A percentile compares a stretch with the other conserved stretches of the same genome.
Conservation (phyloP, 768 basidiomycete genomes). For the Suillus subalutaceus region DNA sequence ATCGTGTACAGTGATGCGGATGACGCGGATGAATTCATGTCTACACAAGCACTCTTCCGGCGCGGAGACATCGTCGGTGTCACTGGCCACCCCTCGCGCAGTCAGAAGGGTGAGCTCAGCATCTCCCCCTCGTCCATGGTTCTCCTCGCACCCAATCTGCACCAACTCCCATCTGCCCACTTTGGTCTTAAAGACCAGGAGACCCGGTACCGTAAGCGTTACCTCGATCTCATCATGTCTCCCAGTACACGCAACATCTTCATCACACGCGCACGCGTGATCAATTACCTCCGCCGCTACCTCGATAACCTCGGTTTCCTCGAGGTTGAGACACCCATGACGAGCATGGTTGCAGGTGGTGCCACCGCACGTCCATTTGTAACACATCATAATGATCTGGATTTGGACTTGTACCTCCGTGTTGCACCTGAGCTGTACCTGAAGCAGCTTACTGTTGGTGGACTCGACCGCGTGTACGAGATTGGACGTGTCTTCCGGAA, state of each 20-base stretch:
- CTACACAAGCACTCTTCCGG: conserved; percentile 83
- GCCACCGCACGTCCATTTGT: conserved; percentile 99
- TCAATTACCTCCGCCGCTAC: conserved; percentile 93
- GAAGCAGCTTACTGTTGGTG: conserved; percentile 96
- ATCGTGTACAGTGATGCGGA: conserved; percentile 55
- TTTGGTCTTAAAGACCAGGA: conserved; percentile 98
- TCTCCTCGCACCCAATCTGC: conserved; percentile 94
- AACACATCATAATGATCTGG: conserved; percentile 98
- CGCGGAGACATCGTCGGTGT: conserved; percentile 98
- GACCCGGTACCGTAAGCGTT: conserved; percentile 96
- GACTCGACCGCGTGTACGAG: conserved; percentile 97
- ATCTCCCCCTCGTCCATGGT: conserved; percentile 80
- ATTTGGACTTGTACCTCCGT: conserved; percentile 95
- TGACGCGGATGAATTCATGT: conserved; percentile 64
- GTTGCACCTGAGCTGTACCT: conserved; percentile 98
- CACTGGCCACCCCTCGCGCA: conserved; percentile 84
- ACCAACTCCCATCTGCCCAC: conserved; percentile 91
- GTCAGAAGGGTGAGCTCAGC: conserved; percentile 94
- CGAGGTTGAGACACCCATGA: conserved; percentile 99
- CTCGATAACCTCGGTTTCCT: conserved; percentile 92
- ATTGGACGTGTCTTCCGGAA: conserved; percentile 98
- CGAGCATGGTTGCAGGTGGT: conserved; percentile 93
- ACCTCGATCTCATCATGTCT: conserved; percentile 96
- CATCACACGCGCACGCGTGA: conserved; percentile 83
- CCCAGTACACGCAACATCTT: conserved; percentile 89